phyloP scores from a whole-genome alignment of 352 stramenopile species.

The Phytophthora sojae region DNA sequence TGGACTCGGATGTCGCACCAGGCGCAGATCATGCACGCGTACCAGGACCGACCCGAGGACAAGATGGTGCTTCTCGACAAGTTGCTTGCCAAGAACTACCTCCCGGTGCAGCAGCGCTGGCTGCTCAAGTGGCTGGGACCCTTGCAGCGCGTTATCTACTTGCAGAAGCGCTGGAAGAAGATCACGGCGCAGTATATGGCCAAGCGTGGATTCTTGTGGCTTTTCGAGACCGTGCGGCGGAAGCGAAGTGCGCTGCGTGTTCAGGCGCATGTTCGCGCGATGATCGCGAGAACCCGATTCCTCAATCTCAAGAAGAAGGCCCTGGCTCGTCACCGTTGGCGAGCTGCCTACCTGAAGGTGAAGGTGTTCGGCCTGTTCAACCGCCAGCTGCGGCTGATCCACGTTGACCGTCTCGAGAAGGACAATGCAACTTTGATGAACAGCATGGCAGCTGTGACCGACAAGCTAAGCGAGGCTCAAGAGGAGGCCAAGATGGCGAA shows the following conservation, averaged over 20 bases:
- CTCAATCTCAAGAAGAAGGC: conserved; percentile 69
- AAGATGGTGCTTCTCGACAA: conserved; percentile 87
- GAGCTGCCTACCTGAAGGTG: conserved; percentile 70
- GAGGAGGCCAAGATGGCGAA: conserved; percentile 56
- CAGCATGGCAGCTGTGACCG: conserved; percentile 47
- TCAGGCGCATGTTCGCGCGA: conserved; percentile 67
- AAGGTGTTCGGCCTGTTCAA: conserved; percentile 61
- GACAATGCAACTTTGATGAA: conserved; percentile 62
- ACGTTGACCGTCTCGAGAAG: conserved; percentile 76
- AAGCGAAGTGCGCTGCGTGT: conserved; percentile 73
- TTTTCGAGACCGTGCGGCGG: conserved; percentile 68
- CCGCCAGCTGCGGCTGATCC: conserved; percentile 68
- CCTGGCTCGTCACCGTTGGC: conserved; percentile 75
- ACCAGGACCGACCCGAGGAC: conserved; percentile 80
- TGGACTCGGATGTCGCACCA: conserved; percentile 75
- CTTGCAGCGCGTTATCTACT: conserved; percentile 82
- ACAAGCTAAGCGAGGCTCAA: conserved; percentile 48
- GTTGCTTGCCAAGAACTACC: conserved; percentile 69
- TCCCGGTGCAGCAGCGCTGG: conserved; percentile 74
- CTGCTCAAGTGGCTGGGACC: conserved; percentile 88
- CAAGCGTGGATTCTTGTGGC: conserved; percentile 85
- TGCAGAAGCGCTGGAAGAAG: conserved; percentile 90
- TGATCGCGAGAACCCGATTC: conserved; percentile 76
- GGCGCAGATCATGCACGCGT: conserved; percentile 78
- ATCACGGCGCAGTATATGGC: conserved; percentile 73